A percentile compares a stretch with the other conserved stretches of the same genome.
Evolutionary conservation across 2,329 filamentous ascomycete genomes (phyloP).

Genomic region (Cytospora piceicola): DNA sequence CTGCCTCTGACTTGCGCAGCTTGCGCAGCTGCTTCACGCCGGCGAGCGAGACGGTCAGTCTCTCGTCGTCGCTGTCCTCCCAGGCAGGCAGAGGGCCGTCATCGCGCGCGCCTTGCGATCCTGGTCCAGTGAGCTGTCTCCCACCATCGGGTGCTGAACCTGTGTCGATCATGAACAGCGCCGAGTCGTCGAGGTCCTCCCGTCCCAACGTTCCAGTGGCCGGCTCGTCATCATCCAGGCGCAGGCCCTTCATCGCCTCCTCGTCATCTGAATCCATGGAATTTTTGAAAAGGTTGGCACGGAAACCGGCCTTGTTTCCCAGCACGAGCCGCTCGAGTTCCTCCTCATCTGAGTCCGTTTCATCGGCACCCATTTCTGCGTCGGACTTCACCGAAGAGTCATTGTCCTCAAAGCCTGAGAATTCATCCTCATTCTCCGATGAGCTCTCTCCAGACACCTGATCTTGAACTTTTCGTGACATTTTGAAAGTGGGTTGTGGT

Average conservation of each 20-base stretch:
- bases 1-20: constrained; percentile 75
- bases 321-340: constrained; percentile 89
- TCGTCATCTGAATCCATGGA: constrained; percentile 46
- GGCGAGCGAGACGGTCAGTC: constrained; percentile 80
- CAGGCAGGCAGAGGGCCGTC: constrained; percentile 65
- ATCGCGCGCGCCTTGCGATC: constrained; percentile 29
- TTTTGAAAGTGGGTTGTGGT: constrained; percentile 8
- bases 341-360: constrained; percentile 82
- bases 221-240: constrained; percentile 35
- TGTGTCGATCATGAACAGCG: constrained; percentile 84
- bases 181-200: constrained; percentile 69
- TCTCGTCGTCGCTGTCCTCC: constrained; percentile 96
- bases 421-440: constrained; percentile 36
- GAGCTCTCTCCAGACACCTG: constrained; percentile 34
- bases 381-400: constrained; percentile 35
- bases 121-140: constrained; percentile 39
- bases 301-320: constrained; percentile 83
- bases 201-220: constrained; percentile 31
- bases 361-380: constrained; percentile 43
- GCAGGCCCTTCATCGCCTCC: constrained; percentile 42
- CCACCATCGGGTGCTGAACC: constrained; percentile 51
- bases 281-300: constrained; percentile 68
- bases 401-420: constrained; percentile 24
- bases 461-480: constrained; percentile 28
- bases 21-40: constrained; percentile 78